phyloP scores from a whole-genome alignment of 2,329 filamentous ascomycete genomes.

The Fusarium veterinarium region DNA sequence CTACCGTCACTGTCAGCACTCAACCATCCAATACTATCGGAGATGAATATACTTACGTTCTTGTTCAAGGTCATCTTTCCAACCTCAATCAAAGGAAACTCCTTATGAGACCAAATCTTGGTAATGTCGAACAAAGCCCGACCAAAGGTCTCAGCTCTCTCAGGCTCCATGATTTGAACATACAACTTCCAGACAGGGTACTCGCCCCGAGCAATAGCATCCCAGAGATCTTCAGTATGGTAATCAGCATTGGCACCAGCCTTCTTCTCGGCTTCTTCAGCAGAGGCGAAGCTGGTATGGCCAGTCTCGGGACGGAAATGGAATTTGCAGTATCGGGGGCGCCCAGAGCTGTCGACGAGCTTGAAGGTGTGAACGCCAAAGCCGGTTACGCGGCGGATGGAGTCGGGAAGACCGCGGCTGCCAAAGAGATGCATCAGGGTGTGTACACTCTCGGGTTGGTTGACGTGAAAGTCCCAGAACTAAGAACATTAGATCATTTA shows the following conservation, averaged over 20 bases:
- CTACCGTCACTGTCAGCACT: neutral
- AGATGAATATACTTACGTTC: slow-evolving; percentile 7
- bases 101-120: slow-evolving; percentile 63
- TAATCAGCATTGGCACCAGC: slow-evolving; percentile 25
- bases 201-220: slow-evolving; percentile 58
- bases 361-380: slow-evolving; percentile 29
- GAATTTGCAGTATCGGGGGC: slow-evolving; percentile 22
- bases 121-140: slow-evolving; percentile 68
- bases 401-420: slow-evolving; percentile 17
- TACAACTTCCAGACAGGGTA: slow-evolving; percentile 63
- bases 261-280: slow-evolving; percentile 4
- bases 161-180: slow-evolving; percentile 65
- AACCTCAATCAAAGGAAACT: slow-evolving; percentile 60
- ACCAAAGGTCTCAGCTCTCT: slow-evolving; percentile 59
- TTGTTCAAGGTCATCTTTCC: slow-evolving; percentile 63
- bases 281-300: neutral
- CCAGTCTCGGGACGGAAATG: slow-evolving; percentile 22
- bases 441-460: slow-evolving; percentile 26
- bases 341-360: slow-evolving; percentile 1
- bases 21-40: neutral
- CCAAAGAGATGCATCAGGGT: slow-evolving; percentile 27
- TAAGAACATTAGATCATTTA: neutral
- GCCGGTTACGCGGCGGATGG: slow-evolving; percentile 9
- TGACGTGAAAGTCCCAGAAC: slow-evolving; percentile 34
- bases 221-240: slow-evolving; percentile 35